Evolutionary conservation across 108 stramenopile species (phyloP).

Genomic region (Poteriospumella lacustris): DNA sequence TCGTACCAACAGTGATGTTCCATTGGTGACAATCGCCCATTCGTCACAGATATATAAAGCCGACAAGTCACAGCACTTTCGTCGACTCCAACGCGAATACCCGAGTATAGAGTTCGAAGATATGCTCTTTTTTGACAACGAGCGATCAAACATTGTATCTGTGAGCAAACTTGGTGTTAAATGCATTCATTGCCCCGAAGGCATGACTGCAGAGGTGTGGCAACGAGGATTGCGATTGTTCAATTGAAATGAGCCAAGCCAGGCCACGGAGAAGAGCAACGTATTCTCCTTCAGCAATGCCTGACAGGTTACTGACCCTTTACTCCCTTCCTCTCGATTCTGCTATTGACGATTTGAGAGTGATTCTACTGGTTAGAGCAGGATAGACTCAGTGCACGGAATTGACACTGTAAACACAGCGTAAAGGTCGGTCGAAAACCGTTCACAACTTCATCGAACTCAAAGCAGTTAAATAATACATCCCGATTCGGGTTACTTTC

Average conservation of each 20-base stretch:
- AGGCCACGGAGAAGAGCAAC: too few species aligned
- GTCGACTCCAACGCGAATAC: neutral
- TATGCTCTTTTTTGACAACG: conserved; percentile 30
- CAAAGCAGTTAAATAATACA: too few species aligned
- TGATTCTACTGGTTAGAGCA: too few species aligned
- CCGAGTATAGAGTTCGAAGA: conserved; percentile 11
- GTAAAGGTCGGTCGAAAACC: too few species aligned
- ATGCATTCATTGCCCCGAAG: conserved; percentile 19
- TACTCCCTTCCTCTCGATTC: too few species aligned
- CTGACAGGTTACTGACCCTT: too few species aligned
- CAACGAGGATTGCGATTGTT: neutral
- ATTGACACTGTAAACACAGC: too few species aligned
- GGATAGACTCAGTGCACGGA: too few species aligned
- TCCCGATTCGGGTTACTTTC: too few species aligned
- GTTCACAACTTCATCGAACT: too few species aligned
- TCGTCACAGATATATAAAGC: conserved; percentile 18
- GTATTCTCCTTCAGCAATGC: too few species aligned
- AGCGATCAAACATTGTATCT: conserved; percentile 5
- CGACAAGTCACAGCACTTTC: conserved; percentile 4
- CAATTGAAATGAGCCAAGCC: neutral
- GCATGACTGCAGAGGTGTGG: conserved; percentile 8
- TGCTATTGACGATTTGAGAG: too few species aligned
- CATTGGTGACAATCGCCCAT: neutral
- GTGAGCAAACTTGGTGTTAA: conserved; percentile 2
- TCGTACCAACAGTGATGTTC: neutral